Evolutionary conservation across 371 early-diverging fungal genomes (phyloP).

Genomic region (Mucor irregularis): DNA sequence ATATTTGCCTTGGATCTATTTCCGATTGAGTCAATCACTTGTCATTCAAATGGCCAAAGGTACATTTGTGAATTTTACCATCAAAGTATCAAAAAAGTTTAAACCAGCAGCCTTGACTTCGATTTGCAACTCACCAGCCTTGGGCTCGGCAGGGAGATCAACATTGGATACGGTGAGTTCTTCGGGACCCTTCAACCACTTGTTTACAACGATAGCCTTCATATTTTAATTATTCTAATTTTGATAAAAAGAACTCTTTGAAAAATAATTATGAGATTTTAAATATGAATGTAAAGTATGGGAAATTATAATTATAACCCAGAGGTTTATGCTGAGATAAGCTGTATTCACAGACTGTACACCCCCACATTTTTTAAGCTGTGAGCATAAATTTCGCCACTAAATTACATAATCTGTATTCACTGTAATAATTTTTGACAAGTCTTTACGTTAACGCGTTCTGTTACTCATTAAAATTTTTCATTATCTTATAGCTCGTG

Average conservation of each 20-base stretch:
- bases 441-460: no score
- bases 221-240: constrained; percentile 33
- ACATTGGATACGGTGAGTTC: constrained; percentile 64
- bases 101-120: constrained; percentile 74
- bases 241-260: background rate
- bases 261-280: background rate
- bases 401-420: no score
- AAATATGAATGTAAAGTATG: background rate
- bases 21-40: background rate
- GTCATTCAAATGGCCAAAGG: background rate
- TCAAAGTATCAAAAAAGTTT: constrained; percentile 85
- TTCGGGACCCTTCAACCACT: constrained; percentile 70
- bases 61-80: constrained; percentile 43
- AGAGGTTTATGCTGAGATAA: constrained; percentile 10
- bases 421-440: no score
- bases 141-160: constrained; percentile 59
- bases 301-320: constrained; percentile 1
- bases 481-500: no score
- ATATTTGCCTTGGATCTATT: constrained; percentile 80
- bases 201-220: constrained; percentile 74
- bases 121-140: constrained; percentile 66
- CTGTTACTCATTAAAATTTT: no score
- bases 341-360: background rate
- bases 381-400: no score
- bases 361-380: background rate